Base-by-base conservation (phyloP, 2,329 filamentous ascomycete species). In the Botrytis hyacinthi region DNA sequence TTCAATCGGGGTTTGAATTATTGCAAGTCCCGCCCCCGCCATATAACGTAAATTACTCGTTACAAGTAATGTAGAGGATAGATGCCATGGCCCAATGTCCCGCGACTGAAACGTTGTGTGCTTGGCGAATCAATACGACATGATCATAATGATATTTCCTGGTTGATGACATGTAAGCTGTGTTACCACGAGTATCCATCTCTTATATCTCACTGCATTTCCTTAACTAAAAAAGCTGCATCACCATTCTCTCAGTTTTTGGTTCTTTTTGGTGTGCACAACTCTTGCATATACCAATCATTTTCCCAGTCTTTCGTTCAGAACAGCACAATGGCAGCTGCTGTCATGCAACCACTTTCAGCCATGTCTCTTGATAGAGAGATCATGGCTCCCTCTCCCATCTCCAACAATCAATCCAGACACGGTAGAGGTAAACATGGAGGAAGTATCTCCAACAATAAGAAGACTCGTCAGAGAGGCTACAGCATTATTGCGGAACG, bases 401-500 rank as follows among this genome's bases (percentile, higher is more conserved):
- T 80, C 51, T 80, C 79, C 59, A 76, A 77, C 37, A 78, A 78
- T 61, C 74, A 77, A 72, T 77, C 79, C 61, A 76, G 80, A 51
- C 80, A 81, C 72, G 80, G 80, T 59, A 75, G 80, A 74, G 74
- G 77, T 65, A 79, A 76, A 72, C 78, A 80, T 73, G 77, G 79
- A 22, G 79, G 79, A 29, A 80, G 79, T 70, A 73, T 79, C 61
- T 77, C 76, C 69, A 84, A 83, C 76, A 77, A 75, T 48, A 75
- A 68, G 71, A 81, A 80, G 68, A 77, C 76, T 65, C 77, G 81
- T 46, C 81, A 81, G 20, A 80, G 82, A 29, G 81, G 82, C 20
- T 85, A 85, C 79, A 83, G 81, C 73, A 78, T 84, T 42, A 80
- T 83, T 22, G 83, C 84, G 73, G 83, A 84, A 67, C 79, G 82